Evolutionary conservation across 164 flowering plant species (phyloP).

Genomic region (Magnolia sinica): DNA sequence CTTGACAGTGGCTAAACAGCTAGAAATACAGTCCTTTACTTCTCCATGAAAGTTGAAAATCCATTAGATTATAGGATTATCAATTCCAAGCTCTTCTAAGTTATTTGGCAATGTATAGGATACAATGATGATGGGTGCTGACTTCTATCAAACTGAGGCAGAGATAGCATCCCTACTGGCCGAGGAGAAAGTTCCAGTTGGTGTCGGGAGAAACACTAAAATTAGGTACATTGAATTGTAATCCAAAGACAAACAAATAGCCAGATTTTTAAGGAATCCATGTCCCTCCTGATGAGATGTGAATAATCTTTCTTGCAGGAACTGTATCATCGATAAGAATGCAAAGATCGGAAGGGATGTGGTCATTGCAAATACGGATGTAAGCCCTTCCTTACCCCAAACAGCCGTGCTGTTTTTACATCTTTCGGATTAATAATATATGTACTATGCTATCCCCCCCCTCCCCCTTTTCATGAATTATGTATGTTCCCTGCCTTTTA

Average conservation of each 20-base stretch:
- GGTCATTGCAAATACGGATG: constrained; percentile 66
- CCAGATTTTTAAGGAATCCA: background rate
- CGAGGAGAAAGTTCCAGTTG: constrained; percentile 81
- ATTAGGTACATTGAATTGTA: constrained; percentile 45
- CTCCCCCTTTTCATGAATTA: too few species aligned
- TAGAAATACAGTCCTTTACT: background rate
- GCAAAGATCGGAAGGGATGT: constrained; percentile 82
- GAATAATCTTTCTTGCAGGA: constrained; percentile 30
- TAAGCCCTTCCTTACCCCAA: constrained; percentile 27
- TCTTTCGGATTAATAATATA: background rate
- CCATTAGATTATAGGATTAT: background rate
- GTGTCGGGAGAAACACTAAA: constrained; percentile 66
- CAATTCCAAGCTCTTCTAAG: background rate
- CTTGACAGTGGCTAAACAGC: background rate
- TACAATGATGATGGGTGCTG: constrained; percentile 91
- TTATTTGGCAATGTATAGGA: constrained; percentile 39
- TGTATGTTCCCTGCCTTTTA: too few species aligned
- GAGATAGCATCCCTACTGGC: constrained; percentile 83
- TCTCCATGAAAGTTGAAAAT: background rate
- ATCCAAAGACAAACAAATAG: background rate
- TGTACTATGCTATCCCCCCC: too few species aligned
- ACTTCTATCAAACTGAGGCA: constrained; percentile 78
- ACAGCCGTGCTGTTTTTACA: background rate
- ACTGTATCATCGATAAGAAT: constrained; percentile 87
- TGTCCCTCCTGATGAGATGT: background rate